phyloP scores from a whole-genome alignment of 106 monocot genomes.

The Gastrodia elata region DNA sequence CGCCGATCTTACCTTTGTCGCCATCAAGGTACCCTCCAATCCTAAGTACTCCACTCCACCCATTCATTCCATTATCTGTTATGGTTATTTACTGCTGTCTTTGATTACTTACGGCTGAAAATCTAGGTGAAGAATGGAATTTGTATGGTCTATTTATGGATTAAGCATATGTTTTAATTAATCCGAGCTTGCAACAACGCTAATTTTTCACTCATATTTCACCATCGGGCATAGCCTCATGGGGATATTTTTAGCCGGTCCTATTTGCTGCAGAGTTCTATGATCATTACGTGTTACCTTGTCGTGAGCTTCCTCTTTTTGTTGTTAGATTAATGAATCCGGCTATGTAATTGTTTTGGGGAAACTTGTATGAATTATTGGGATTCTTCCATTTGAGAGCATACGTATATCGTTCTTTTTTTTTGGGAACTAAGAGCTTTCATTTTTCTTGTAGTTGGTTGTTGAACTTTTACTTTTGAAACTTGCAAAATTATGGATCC shows the following conservation, averaged over 20 bases:
- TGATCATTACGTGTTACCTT: neutral
- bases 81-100: neutral
- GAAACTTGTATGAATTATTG: neutral
- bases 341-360: neutral
- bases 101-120: neutral
- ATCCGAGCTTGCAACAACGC: neutral
- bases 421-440: neutral
- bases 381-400: neutral
- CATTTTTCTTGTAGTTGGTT: neutral
- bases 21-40: too few species aligned
- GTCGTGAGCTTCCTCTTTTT: neutral
- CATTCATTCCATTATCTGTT: neutral
- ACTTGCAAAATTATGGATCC: neutral
- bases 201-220: neutral
- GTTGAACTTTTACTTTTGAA: neutral
- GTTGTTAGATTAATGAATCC: neutral
- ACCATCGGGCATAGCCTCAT: neutral
- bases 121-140: neutral
- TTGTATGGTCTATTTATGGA: neutral
- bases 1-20: too few species aligned
- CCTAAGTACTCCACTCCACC: too few species aligned
- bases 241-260: neutral
- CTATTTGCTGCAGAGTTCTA: neutral
- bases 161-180: neutral
- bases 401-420: neutral